Percentiles rank a stretch among this genome's conserved stretches.
These are phyloP conservation scores for Manihot esculenta DNA, from an alignment of 441 rosid species.

Conservation along the genomic window DNA sequence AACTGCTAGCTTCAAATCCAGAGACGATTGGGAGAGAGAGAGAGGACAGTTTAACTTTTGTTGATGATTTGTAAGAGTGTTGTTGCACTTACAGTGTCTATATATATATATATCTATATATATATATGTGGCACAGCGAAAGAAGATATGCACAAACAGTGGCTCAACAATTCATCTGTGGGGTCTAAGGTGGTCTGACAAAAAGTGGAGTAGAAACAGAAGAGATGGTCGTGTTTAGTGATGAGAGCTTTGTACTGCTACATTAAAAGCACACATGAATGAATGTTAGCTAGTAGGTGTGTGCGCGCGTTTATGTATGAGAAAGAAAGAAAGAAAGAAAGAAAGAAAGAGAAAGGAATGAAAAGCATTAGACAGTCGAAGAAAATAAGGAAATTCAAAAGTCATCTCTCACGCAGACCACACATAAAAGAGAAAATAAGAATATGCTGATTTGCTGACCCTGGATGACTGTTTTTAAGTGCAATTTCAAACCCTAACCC, in stretches of 20 bases:
- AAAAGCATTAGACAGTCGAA: constrained; percentile 29
- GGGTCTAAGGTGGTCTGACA: constrained; percentile 29
- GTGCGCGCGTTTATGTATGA: neutral
- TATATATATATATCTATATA: no score
- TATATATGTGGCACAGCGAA: constrained; percentile 15
- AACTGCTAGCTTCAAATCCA: constrained; percentile 21
- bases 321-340: neutral
- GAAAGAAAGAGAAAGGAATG: constrained; percentile 1
- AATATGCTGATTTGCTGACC: neutral
- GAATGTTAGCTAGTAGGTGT: neutral
- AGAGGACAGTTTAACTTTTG: constrained; percentile 10
- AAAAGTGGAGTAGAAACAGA: constrained; percentile 33
- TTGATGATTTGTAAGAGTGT: neutral
- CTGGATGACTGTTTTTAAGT: neutral
- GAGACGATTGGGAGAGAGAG: constrained; percentile 11
- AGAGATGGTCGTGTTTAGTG: constrained; percentile 27
- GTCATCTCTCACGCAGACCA: constrained; percentile 23
- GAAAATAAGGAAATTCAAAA: constrained; percentile 38
- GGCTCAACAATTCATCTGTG: neutral
- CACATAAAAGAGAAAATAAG: neutral
- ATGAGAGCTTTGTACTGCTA: constrained; percentile 33
- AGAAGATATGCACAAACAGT: neutral
- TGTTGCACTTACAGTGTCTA: neutral
- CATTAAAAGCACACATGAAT: constrained; percentile 27
- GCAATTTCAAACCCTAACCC: constrained; percentile 38